phyloP scores from a whole-genome alignment of 257 asterid genomes.

The Penstemon barbatus region DNA sequence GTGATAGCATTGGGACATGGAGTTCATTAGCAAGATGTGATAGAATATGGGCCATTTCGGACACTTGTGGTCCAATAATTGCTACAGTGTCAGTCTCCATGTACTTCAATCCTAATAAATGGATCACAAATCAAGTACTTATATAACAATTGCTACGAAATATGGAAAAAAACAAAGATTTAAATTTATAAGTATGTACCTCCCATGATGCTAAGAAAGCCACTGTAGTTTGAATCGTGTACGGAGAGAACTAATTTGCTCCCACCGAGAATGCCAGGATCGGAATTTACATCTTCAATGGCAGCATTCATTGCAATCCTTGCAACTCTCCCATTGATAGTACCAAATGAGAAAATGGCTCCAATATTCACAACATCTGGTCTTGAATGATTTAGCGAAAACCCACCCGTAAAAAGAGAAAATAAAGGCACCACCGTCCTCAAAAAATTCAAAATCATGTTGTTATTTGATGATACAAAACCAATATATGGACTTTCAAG shows the following conservation, averaged over 20 bases:
- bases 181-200: constrained; percentile 35
- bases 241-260: constrained; percentile 50
- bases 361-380: constrained; percentile 58
- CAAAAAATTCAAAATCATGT: constrained; percentile 32
- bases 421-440: constrained; percentile 23
- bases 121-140: no score
- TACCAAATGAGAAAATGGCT: constrained; percentile 58
- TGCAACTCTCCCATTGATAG: constrained; percentile 66
- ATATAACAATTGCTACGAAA: no score
- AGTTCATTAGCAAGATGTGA: constrained; percentile 83
- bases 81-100: constrained; percentile 77
- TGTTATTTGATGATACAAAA: background rate
- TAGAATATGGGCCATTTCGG: constrained; percentile 73
- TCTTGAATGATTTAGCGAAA: constrained; percentile 27
- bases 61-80: constrained; percentile 79
- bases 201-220: constrained; percentile 73
- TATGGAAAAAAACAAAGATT: background rate
- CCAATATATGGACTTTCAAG: no score
- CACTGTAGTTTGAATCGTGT: constrained; percentile 66
- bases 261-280: constrained; percentile 55
- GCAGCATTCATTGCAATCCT: constrained; percentile 81
- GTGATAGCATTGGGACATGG: constrained; percentile 81
- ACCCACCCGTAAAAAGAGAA: constrained; percentile 28
- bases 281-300: constrained; percentile 69
- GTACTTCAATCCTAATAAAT: constrained; percentile 56